Base-by-base conservation (phyloP, 805 yeast species). In the Lipomyces japonicus region DNA sequence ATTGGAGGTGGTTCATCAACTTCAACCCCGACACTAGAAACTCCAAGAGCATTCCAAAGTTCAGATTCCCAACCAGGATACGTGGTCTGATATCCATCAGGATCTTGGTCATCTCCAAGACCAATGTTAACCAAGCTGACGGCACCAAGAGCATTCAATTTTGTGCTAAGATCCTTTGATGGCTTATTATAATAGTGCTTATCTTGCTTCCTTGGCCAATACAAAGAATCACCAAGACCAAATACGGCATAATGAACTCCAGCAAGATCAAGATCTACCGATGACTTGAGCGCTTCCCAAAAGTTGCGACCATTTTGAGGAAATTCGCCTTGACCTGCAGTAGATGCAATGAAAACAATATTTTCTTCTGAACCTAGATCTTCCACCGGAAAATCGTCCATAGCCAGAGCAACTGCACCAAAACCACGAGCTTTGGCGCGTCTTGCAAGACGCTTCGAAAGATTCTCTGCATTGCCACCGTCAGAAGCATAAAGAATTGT, bases 181-280 rank as follows among this genome's bases (percentile, higher is more conserved):
- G 97, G 97, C 67, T 89, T 90, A 74, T 91, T 91, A 72, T 88
- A 91, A 72, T 86, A 91, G 67, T 86, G 91, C 61, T 82, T 81
- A 71, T 91, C 97, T 69, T 91, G 95, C 68, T 87, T 86, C 71
- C 97, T 80, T 61, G 97, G 97, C 97, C 97, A 91, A 73, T 91
- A 89, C 64, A 79, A 79, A 42, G 86, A 79, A 67, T 84, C 93
- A 63, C 93, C 93, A 64, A 84, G 73, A 62, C 89, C 91, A 61
- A 85, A 85, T 24, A 80, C 84, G 9, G 86, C 76, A 54, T 71
- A 75, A 56, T 75, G 77, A 47, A 80, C 73, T 37, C 73, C 63
- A 3, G 82, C 74, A 52, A 84, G 75, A 64, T 86, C 95, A 47
- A 79, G 68, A 55, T 82, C 85, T 39, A 75, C 73, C n/a, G 82